A percentile compares a stretch with the other conserved stretches of the same genome.
phyloP scores from a whole-genome alignment of 805 yeast genomes.

The Scheffersomyces spartinae region DNA sequence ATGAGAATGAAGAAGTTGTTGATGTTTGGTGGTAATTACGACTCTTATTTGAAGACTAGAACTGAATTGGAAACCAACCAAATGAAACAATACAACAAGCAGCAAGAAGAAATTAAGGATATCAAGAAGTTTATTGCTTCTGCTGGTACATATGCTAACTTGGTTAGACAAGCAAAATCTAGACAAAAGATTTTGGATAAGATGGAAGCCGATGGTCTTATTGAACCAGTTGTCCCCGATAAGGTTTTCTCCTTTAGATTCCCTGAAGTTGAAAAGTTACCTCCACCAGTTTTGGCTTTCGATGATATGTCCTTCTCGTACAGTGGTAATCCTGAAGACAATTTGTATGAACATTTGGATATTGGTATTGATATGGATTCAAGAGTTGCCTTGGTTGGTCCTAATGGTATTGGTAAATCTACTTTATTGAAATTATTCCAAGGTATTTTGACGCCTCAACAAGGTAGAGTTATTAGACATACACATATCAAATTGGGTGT shows the following conservation, averaged over 20 bases:
- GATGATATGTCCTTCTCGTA: constrained; percentile 92
- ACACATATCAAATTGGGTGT: constrained; percentile 97
- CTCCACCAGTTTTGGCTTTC: constrained; percentile 96
- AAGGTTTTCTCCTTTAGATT: constrained; percentile 89
- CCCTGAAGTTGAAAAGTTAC: constrained; percentile 92
- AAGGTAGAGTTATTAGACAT: constrained; percentile 94
- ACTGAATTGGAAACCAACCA: constrained; percentile 90
- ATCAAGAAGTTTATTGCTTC: constrained; percentile 98
- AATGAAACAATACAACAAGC: constrained; percentile 94
- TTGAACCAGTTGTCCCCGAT: constrained; percentile 86
- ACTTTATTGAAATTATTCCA: constrained; percentile 94
- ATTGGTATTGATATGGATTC: constrained; percentile 99
- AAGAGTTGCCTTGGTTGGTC: constrained; percentile 94
- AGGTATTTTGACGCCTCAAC: constrained; percentile 80
- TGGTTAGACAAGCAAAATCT: constrained; percentile 97
- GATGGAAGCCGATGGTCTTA: constrained; percentile 99
- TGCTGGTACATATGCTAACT: constrained; percentile 98
- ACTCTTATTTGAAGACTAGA: constrained; percentile 91
- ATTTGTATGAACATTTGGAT: constrained; percentile 80
- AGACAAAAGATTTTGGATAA: constrained; percentile 98
- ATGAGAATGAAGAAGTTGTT: constrained; percentile 75
- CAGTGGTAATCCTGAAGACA: constrained; percentile 72
- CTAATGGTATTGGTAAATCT: constrained; percentile 98
- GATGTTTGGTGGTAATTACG: constrained; percentile 96
- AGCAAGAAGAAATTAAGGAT: constrained; percentile 97